A percentile compares a stretch with the other conserved stretches of the same genome.
Evolutionary conservation across 352 stramenopile genomes (phyloP).

Genomic region (Globisporangium takayamanum): DNA sequence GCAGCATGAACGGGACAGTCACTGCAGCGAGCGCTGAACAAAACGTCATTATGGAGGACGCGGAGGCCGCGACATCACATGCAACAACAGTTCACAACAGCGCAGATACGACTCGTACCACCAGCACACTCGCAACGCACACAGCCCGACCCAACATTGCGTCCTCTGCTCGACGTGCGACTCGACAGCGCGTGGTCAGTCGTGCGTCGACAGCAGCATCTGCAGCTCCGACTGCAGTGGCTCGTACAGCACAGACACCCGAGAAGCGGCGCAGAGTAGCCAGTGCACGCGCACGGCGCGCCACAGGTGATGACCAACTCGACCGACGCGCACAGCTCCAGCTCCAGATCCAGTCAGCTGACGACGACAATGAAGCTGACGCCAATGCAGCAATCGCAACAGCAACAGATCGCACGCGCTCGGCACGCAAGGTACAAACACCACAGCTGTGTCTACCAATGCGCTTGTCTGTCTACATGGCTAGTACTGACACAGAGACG

Average conservation of each 20-base stretch:
- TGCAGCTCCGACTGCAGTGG: not conserved
- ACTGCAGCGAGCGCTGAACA: conserved; percentile 5
- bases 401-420: not conserved
- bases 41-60: conserved; percentile 11
- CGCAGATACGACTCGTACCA: no score
- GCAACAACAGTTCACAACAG: no score
- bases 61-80: not conserved
- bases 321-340: conserved; percentile 15
- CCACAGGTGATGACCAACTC: conserved; percentile 19
- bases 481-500: not conserved
- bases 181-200: not conserved
- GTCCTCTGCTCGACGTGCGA: no score
- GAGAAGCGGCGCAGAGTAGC: conserved; percentile 51
- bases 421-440: not conserved
- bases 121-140: no score
- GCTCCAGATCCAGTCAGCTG: conserved; percentile 18
- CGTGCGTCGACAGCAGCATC: not conserved
- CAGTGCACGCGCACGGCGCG: conserved; percentile 23
- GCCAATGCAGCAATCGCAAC: not conserved
- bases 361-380: not conserved
- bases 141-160: no score
- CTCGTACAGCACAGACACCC: conserved; percentile 1
- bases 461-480: no score
- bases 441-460: not conserved
- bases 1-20: no score